These are phyloP conservation scores for Malassezia cuniculi DNA, from an alignment of 1,284 basidiomycete genomes.

Conservation along the genomic window DNA sequence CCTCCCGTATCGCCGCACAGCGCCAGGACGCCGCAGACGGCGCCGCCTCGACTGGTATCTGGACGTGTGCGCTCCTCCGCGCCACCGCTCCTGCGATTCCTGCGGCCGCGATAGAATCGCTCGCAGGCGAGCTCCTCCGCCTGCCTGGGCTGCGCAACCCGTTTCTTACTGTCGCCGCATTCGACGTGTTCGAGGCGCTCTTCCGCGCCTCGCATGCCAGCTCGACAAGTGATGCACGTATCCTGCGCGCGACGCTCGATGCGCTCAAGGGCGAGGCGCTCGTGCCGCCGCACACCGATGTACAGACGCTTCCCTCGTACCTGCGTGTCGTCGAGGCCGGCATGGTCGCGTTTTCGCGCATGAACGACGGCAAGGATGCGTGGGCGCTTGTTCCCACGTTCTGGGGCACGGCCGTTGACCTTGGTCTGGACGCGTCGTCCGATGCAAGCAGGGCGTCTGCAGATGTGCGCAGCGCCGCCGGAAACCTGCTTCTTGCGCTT, in stretches of 20 bases:
- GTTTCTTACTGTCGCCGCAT: slow-evolving; percentile 36
- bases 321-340: slow-evolving; percentile 34
- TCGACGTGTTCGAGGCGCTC: slow-evolving; percentile 41
- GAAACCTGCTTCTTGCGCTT: slow-evolving; percentile 27
- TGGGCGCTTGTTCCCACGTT: slow-evolving; percentile 25
- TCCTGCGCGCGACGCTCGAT: slow-evolving; percentile 19
- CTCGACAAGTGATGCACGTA: slow-evolving; percentile 4
- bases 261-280: slow-evolving; percentile 26
- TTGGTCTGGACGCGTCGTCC: slow-evolving; percentile 30
- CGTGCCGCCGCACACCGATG: slow-evolving; percentile 26
- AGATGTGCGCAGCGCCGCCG: slow-evolving; percentile 28
- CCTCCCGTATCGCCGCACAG: slow-evolving; percentile 29
- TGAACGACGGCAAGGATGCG: slow-evolving; percentile 18
- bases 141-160: slow-evolving; percentile 38
- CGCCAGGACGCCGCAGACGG: slow-evolving; percentile 25
- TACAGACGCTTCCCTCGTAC: slow-evolving; percentile 39
- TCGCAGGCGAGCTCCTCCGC: slow-evolving; percentile 23
- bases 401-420: slow-evolving; percentile 24
- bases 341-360: slow-evolving; percentile 36
- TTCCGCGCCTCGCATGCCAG: slow-evolving; percentile 15
- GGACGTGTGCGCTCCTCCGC: slow-evolving; percentile 38
- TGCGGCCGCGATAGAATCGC: slow-evolving; percentile 15
- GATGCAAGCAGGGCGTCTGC: slow-evolving; percentile 30
- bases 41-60: slow-evolving; percentile 35
- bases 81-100: slow-evolving; percentile 25